Conservation (phyloP, 345 rosid species). For the Gossypium turneri region DNA sequence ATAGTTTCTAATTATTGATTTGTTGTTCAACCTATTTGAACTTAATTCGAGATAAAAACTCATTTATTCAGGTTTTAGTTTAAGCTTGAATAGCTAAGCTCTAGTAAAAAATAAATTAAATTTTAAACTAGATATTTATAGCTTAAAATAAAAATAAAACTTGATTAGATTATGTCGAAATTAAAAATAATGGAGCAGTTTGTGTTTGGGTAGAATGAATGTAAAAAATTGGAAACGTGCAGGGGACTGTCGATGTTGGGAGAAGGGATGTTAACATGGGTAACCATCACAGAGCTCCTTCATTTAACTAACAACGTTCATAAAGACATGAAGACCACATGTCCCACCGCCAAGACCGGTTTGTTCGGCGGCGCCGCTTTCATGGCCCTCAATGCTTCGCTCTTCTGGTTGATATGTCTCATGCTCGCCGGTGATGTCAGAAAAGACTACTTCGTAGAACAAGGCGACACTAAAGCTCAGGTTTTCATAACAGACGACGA, state of each 20-base stretch:
- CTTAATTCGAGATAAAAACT: too few species aligned
- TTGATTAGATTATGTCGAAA: too few species aligned
- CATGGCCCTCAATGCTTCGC: slow-evolving; percentile 28
- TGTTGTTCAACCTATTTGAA: too few species aligned
- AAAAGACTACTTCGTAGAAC: neutral
- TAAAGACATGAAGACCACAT: slow-evolving; percentile 12
- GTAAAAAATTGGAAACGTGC: neutral
- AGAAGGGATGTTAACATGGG: slow-evolving; percentile 24
- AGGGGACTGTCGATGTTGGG: slow-evolving; percentile 22
- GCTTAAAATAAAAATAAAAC: too few species aligned
- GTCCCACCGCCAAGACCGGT: slow-evolving; percentile 30
- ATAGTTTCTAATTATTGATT: too few species aligned
- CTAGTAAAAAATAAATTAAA: too few species aligned
- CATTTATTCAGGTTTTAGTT: too few species aligned
- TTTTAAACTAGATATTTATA: too few species aligned
- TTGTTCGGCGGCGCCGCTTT: slow-evolving; percentile 33
- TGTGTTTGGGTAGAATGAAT: too few species aligned
- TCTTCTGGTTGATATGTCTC: slow-evolving; percentile 35
- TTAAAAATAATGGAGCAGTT: neutral
- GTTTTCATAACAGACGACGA: neutral
- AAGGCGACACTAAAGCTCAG: slow-evolving; percentile 15
- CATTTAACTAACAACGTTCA: slow-evolving; percentile 22
- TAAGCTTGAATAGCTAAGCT: too few species aligned
- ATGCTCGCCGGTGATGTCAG: slow-evolving; percentile 25
- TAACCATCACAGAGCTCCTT: slow-evolving; percentile 22